Base-by-base conservation (phyloP, 108 stramenopile species). In the Cyclotella choctawhatcheeana region DNA sequence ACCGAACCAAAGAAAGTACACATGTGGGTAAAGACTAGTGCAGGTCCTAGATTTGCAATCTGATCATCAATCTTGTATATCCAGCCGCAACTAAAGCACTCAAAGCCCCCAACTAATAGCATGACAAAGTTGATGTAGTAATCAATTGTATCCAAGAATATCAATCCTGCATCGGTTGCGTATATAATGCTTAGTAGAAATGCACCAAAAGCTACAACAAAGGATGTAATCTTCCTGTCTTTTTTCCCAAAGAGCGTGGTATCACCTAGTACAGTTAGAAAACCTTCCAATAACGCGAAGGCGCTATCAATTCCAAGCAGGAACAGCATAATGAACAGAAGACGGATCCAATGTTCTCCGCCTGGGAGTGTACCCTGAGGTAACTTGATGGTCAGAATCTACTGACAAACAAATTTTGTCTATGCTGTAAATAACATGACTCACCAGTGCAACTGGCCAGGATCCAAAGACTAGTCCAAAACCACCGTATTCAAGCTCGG, bases 51-150 rank as follows among this genome's bases (percentile, higher is more conserved):
- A 20, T 45, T 64, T 47, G 72, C 70, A 30, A 84, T 67, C 58
- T 69, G 70, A 5, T 79, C 34, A 13, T 82, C 78, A 44, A 85
- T 76, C 6, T 64, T 67, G 34, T 80, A 86, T 17, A 84, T 52
- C 89, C 89, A 90, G 8, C 85, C 89, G 21, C 74, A 81, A 31
- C 76, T 58, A 58, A 90, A 84, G 17, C 71, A 55, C 64, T 54
- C 53, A 54, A 83, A 74, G 33, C 82, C 81, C 29, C 89, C 89
- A 35, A 86, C 73, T 17, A 90, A 59, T n/a, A 89, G 73, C 67
- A 87, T 76, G 24, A 88, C 73, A 61, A 84, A 86, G 63, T 87
- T 86, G 78, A 88, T 85, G 66, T 88, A 90, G 50, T 83, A 85
- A 51, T 90, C 89, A 44, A 88, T 71, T 0, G 64, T 51, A 34